Percentiles rank a stretch among this genome's conserved stretches.
Evolutionary conservation across 2,329 filamentous ascomycete species (phyloP).

Genomic region (Parafenestella ontariensis): DNA sequence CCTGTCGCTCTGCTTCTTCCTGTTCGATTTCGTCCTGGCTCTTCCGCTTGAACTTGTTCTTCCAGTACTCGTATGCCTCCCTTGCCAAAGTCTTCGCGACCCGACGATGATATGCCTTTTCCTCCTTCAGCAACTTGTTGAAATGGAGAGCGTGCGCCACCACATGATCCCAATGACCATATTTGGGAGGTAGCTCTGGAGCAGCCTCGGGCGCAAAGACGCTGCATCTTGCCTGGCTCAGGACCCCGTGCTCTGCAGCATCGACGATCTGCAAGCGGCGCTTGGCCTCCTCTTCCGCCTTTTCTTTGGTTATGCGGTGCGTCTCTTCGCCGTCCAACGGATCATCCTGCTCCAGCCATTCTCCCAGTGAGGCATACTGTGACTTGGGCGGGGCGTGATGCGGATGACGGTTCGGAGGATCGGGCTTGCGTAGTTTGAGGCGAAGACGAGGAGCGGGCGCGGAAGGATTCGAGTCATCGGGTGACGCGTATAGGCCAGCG

Average conservation of each 20-base stretch:
- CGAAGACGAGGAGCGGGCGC: slow-evolving; percentile 47
- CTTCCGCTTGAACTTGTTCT: slow-evolving; percentile 64
- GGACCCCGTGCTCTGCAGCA: slow-evolving; percentile 76
- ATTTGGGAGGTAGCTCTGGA: slow-evolving; percentile 79
- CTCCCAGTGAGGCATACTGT: slow-evolving; percentile 62
- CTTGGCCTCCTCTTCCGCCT: slow-evolving; percentile 66
- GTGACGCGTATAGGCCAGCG: slow-evolving; percentile 27
- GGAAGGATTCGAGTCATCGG: slow-evolving; percentile 27
- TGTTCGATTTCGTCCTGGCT: slow-evolving; percentile 76
- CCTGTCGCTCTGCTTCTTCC: slow-evolving; percentile 74
- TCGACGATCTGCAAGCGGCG: slow-evolving; percentile 73
- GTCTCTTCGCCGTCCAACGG: slow-evolving; percentile 54
- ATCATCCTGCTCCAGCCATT: slow-evolving; percentile 68
- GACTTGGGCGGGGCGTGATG: slow-evolving; percentile 56
- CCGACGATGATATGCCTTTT: slow-evolving; percentile 79
- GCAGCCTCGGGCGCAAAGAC: slow-evolving; percentile 75
- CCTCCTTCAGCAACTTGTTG: slow-evolving; percentile 77
- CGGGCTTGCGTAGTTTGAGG: slow-evolving; percentile 61
- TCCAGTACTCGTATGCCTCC: slow-evolving; percentile 78
- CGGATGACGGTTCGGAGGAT: slow-evolving; percentile 59
- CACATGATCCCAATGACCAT: slow-evolving; percentile 87
- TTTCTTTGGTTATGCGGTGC: slow-evolving; percentile 40
- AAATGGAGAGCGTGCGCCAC: slow-evolving; percentile 81
- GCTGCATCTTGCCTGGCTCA: slow-evolving; percentile 74
- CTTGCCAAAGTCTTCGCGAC: slow-evolving; percentile 81